These are phyloP conservation scores for Pezicula rhizophila DNA, from an alignment of 2,329 filamentous ascomycete species.

Conservation along the genomic window DNA sequence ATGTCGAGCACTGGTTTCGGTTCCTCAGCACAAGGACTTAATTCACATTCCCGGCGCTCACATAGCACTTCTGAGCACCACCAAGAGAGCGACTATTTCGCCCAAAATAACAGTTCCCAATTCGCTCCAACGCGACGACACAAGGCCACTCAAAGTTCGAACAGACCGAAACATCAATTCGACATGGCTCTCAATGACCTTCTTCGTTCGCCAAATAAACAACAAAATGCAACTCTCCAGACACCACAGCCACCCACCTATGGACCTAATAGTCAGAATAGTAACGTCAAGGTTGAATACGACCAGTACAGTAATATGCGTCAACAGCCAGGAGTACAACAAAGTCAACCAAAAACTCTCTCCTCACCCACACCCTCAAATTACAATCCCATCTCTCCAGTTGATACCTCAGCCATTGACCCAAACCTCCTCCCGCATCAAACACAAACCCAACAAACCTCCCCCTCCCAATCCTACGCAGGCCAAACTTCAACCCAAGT, in stretches of 20 bases:
- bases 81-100: conserved; percentile 13
- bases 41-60: conserved; percentile 14
- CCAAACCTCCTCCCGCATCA: conserved; percentile 19
- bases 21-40: conserved; percentile 20
- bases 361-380: conserved; percentile 7
- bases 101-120: conserved; percentile 7
- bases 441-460: not conserved
- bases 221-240: conserved; percentile 2
- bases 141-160: conserved; percentile 6
- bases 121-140: conserved; percentile 8
- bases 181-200: conserved; percentile 28
- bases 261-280: not conserved
- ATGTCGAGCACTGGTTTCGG: conserved; percentile 58
- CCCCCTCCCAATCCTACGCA: conserved; percentile 8
- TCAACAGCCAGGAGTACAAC: not conserved
- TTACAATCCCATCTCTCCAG: conserved; percentile 21
- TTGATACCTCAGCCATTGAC: conserved; percentile 23
- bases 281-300: conserved; percentile 14
- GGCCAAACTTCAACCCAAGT: not conserved
- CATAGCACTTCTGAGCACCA: not conserved
- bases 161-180: conserved; percentile 23
- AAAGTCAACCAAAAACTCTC: conserved; percentile 6
- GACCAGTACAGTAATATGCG: conserved; percentile 5
- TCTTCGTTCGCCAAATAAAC: conserved; percentile 7
- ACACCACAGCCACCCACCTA: not conserved